Base-by-base conservation (phyloP, 2,329 filamentous ascomycete species). In the Lecanicillium sp. region DNA sequence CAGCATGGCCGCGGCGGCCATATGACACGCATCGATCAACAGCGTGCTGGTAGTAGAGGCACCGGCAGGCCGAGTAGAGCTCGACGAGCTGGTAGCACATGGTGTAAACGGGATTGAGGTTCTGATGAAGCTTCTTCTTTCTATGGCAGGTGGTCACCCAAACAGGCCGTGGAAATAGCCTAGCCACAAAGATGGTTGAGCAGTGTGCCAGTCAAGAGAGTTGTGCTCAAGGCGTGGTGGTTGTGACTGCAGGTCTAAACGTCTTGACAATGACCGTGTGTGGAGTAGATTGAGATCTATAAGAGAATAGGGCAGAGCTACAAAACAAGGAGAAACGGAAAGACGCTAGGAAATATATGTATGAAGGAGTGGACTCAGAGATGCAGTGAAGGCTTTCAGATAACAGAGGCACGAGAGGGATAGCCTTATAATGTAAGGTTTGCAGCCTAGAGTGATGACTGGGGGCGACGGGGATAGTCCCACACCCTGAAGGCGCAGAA, bases 51-150 rank as follows among this genome's bases (percentile, higher is more conserved):
- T 90, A 87, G 70, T 95, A 94, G 51, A 90, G 72, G 64, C 88
- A 95, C 47, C 80, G 77, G 72, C 88, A 95, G 40, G 83, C 85
- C 40, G 87, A 81, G 69, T 88, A 95, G 43, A 86, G 74, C 62
- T 95, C 88, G 52, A 90, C 70, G 45, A 95, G 65, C 65, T 89
- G 85, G 56, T 87, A 89, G 57, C 88, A 95, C 88, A 95, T 94
- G 45, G 48, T 70, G 59, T 37, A 18, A 38, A 34, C 47, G 22
- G 22, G 17, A 19, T 29, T 33, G n/a, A 15, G 14, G 29, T n/a
- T 27, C 18, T 40, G 25, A 31, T 37, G 19, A 29, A 35, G 43
- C 32, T 3, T 20, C 6, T 14, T 34, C 17, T 34, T 11, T 33
- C 8, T 14, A 3, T 11, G 2, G 20, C 13, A 22, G 17, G 19